Evolutionary conservation across 1,284 basidiomycete species (phyloP).

Genomic region (Rhodotorula sp.): DNA sequence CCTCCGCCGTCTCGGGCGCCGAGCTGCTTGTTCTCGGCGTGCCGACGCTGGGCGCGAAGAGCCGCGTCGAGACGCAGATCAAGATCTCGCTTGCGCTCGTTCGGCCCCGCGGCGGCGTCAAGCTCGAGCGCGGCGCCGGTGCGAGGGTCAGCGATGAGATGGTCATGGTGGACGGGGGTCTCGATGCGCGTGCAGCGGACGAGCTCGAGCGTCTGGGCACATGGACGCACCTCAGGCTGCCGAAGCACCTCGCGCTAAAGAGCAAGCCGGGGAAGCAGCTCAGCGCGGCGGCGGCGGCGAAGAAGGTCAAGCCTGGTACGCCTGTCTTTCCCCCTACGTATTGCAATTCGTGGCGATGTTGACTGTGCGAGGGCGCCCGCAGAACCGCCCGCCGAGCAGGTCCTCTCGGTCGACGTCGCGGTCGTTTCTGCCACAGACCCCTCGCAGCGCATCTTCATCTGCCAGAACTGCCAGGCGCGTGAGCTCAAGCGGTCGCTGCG

Average conservation of each 20-base stretch:
- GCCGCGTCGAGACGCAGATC: conserved; percentile 89
- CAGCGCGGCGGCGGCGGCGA: conserved; percentile 54
- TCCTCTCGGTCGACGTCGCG: conserved; percentile 42
- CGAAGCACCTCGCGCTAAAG: conserved; percentile 77
- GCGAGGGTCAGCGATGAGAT: conserved; percentile 6
- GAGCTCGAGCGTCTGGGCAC: conserved; percentile 60
- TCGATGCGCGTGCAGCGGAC: conserved; percentile 27
- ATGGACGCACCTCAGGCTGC: conserved; percentile 79
- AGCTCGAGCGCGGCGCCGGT: not conserved
- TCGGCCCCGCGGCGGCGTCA: conserved; percentile 5
- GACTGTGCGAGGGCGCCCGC: conserved; percentile 8
- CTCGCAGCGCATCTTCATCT: conserved; percentile 41
- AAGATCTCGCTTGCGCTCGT: conserved; percentile 76
- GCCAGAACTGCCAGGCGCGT: conserved; percentile 42
- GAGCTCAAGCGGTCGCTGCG: conserved; percentile 71
- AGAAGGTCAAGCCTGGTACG: conserved; percentile 53
- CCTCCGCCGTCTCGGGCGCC: conserved; percentile 20
- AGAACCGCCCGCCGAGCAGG: conserved; percentile 23
- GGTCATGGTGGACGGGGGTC: conserved; percentile 29
- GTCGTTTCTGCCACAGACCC: conserved; percentile 44
- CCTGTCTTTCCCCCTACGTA: not conserved
- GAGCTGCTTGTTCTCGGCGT: conserved; percentile 71
- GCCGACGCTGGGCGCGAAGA: conserved; percentile 82
- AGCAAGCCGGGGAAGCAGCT: conserved; percentile 58
- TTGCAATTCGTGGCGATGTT: not conserved